Evolutionary conservation across 805 yeast species (phyloP).

Genomic region (Candida broadrunensis): DNA sequence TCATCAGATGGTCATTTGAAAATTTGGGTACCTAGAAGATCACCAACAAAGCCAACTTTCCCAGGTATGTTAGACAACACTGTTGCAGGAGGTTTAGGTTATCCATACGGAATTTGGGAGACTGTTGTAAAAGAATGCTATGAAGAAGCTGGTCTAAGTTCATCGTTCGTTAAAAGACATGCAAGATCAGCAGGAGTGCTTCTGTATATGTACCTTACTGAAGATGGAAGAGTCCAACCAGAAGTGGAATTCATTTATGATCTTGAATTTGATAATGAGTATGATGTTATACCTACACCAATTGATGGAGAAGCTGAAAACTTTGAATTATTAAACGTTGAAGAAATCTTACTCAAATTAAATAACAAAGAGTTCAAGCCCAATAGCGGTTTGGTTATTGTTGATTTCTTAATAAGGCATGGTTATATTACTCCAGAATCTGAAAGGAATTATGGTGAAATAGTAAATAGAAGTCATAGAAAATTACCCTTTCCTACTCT

Average conservation of each 20-base stretch:
- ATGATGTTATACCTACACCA: conserved; percentile 41
- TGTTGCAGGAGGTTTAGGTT: conserved; percentile 91
- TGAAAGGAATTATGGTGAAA: conserved; percentile 65
- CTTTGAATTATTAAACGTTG: conserved; percentile 61
- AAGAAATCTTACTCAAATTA: conserved; percentile 53
- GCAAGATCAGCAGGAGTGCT: conserved; percentile 59
- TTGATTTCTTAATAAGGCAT: conserved; percentile 86
- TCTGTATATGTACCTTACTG: conserved; percentile 56
- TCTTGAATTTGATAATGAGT: conserved; percentile 47
- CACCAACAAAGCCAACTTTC: conserved; percentile 76
- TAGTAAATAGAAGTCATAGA: conserved; percentile 64
- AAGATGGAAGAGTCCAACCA: conserved; percentile 71
- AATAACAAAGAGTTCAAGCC: conserved; percentile 73
- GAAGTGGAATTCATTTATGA: conserved; percentile 86
- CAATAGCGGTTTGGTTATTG: conserved; percentile 74
- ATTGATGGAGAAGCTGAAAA: conserved; percentile 64
- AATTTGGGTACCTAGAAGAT: conserved; percentile 84
- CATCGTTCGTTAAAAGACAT: conserved; percentile 45
- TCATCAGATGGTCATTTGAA: conserved; percentile 41
- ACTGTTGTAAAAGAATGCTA: conserved; percentile 82
- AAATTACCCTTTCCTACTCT: conserved; percentile 61
- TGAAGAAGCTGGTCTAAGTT: conserved; percentile 84
- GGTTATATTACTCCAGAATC: conserved; percentile 64
- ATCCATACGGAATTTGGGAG: conserved; percentile 70
- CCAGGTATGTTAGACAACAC: conserved; percentile 92